Percentiles rank a stretch among this genome's conserved stretches.
Conservation (phyloP, 2,329 filamentous ascomycete genomes). For the Fusarium sp. region DNA sequence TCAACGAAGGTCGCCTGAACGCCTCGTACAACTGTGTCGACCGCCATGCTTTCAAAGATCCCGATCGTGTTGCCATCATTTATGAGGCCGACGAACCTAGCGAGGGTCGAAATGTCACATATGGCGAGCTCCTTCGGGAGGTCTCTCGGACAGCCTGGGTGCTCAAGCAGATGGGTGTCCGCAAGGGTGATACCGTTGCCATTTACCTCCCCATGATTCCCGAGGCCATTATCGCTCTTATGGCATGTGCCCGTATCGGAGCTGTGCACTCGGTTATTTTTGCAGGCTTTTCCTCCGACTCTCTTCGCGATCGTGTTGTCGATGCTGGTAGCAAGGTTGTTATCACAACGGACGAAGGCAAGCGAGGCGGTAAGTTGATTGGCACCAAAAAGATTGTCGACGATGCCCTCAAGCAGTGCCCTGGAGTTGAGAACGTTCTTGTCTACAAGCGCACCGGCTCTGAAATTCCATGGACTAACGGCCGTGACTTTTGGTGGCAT, state of each 20-base stretch:
- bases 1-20: conserved; percentile 92
- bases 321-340: conserved; percentile 93
- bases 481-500: conserved; percentile 97
- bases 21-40: conserved; percentile 98
- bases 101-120: conserved; percentile 91
- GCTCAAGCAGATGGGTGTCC: conserved; percentile 94
- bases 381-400: conserved; percentile 99
- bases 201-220: conserved; percentile 99
- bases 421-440: conserved; percentile 84
- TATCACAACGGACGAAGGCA: conserved; percentile 97
- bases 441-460: conserved; percentile 97
- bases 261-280: conserved; percentile 98
- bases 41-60: conserved; percentile 94
- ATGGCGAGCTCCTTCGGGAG: conserved; percentile 91
- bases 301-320: conserved; percentile 92
- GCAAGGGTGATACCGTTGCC: conserved; percentile 96
- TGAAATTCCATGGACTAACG: conserved; percentile 89
- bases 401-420: conserved; percentile 96
- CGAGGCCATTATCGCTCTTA: conserved; percentile 89
- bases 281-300: conserved; percentile 96
- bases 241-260: conserved; percentile 92
- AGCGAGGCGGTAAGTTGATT: conserved; percentile 96
- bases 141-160: conserved; percentile 90
- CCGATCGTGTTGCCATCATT: conserved; percentile 94
- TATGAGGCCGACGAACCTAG: conserved; percentile 95